Base-by-base conservation (phyloP, 2,329 filamentous ascomycete species). In the Diaporthe ampelina region DNA sequence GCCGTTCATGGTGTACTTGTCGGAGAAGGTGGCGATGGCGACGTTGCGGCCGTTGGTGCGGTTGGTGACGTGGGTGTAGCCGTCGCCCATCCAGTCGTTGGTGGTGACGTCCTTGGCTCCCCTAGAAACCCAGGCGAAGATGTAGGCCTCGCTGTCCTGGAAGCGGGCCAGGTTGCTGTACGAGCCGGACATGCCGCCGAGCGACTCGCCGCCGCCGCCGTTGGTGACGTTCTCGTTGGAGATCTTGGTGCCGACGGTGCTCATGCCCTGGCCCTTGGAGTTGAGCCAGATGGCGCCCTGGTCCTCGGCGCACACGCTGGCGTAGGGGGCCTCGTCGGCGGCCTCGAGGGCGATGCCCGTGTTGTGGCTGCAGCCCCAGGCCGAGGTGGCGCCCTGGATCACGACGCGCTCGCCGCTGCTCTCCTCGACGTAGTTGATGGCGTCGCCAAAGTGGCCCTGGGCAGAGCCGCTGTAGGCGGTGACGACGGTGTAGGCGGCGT, bases 211-310 rank as follows among this genome's bases (percentile, higher is more conserved):
- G 54, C 84, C 85, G 8, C 81, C 89, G 52, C 90, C 90, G 78
- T 92, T 91, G 75, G 88, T 91, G 29, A 87, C 88, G 76, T 90
- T 88, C 80, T 92, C 90, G 80, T 91, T 91, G 73, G 89, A 89
- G 75, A 92, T 85, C 82, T 92, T 92, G 77, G 89, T 84, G 40
- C 89, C 89, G 56, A 80, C 79, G 75, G 79, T 84, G 73, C 75
- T 78, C 90, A 92, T 92, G 35, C 86, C 86, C 77, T 89, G 88
- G 2, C 85, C 87, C 72, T 88, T 85, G 29, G 89, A 91, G 84
- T 92, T 92, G 65, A 92, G 83, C 90, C 90, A 92, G 81, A 92
- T 90, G 56, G 86, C 88, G 29, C 90, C 90, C 79, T 92, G 90
- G 76, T 92, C 90, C 77, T 91, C 90, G 24, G 90, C 87, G 77